phyloP scores from a whole-genome alignment of 805 yeast genomes.

The Kazachstania kunashirensis region DNA sequence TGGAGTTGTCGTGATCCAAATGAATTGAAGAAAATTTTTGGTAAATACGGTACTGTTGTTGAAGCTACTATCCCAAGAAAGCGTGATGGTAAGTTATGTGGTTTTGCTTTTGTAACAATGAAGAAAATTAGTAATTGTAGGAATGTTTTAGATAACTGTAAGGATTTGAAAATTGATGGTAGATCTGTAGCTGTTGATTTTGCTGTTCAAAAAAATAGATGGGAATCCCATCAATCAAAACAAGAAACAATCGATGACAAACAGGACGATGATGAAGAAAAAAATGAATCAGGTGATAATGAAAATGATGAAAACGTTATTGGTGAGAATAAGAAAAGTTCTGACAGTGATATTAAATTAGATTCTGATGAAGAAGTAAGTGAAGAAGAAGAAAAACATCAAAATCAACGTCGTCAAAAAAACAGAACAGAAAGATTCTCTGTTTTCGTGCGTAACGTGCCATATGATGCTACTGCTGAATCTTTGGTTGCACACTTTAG shows the following conservation, averaged over 20 bases:
- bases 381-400: slow-evolving; percentile 26
- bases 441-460: slow-evolving; percentile 83
- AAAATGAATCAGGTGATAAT: slow-evolving; percentile 29
- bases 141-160: slow-evolving; percentile 64
- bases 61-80: slow-evolving; percentile 87
- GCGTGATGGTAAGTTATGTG: slow-evolving; percentile 80
- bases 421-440: slow-evolving; percentile 65
- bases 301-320: slow-evolving; percentile 31
- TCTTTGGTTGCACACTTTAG: slow-evolving; percentile 64
- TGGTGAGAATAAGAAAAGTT: slow-evolving; percentile 29
- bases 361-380: slow-evolving; percentile 30
- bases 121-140: slow-evolving; percentile 67
- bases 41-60: slow-evolving; percentile 72
- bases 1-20: slow-evolving; percentile 86
- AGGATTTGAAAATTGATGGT: slow-evolving; percentile 73
- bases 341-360: slow-evolving; percentile 28
- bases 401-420: slow-evolving; percentile 27
- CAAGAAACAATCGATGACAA: slow-evolving; percentile 34
- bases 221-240: slow-evolving; percentile 52
- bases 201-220: slow-evolving; percentile 79
- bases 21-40: slow-evolving; percentile 57
- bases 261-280: slow-evolving; percentile 33
- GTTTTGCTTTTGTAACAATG: slow-evolving; percentile 93
- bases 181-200: slow-evolving; percentile 90
- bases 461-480: slow-evolving; percentile 87